Evolutionary conservation across 257 asterid species (phyloP), one percentile per base, ranked within the genome.

Genomic region (Schizonepeta tenuifolia): DNA sequence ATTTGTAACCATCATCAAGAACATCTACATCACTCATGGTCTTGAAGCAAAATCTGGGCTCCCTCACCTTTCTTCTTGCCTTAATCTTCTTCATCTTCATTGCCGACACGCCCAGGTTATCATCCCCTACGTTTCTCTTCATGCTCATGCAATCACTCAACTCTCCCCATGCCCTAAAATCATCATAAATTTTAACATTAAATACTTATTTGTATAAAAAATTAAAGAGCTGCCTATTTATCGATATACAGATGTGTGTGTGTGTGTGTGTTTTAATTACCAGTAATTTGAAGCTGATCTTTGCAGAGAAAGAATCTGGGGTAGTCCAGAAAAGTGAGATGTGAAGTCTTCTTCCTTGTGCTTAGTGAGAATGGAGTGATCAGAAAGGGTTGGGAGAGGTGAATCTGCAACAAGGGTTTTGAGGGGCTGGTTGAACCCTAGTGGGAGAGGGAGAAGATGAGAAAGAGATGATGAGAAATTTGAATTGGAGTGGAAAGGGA

Each of bases 21-120:
- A 93, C 95, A 85, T 93, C 98, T 38, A 93, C 86, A 56, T 89
- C 98, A 62, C 97, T 93, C 91, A 91, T 80, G 43, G 98, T 93
- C 83, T 93, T 93, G 91, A 93, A 93, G 82, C 96, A 85, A 79
- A 93, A 93, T 49, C 98, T 88, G 38, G 98, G 98, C 72, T 93
- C 98, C 79, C 98, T 89, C 65, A 93, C 92, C 72, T 87, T 93
- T 76, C 95, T 84, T 60, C 97, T 91, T 9, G 81, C 74, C 81
- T 82, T 82, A 12, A 84, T 73, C 85, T 86, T 93, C 92, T 91
- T 93, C 97, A 84, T 91, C 87, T 89, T 86, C 80, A 85, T 75
- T 41, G 86, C 67, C 43, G 95, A 63, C 28, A 89, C 83, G 58
- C 95, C 96, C 1, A 86, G 77, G 63, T 74, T 71, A 65, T 86